Percentiles rank a stretch among this genome's conserved stretches.
Conservation (phyloP, 2,329 filamentous ascomycete genomes). For the Botrytis porri region DNA sequence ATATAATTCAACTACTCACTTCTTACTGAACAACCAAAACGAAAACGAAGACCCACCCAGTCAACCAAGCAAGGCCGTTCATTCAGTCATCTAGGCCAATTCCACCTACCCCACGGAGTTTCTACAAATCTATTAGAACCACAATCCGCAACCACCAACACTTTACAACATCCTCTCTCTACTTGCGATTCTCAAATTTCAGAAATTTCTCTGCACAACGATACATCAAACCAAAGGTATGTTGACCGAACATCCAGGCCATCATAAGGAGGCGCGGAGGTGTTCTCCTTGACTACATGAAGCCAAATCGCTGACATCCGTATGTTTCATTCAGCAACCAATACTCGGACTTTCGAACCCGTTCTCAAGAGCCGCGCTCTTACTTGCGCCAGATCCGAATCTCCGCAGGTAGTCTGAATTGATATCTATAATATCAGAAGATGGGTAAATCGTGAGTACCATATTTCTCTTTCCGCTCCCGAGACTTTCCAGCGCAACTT, state of each 20-base stretch:
- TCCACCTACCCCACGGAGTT: slow-evolving; percentile 15
- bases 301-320: slow-evolving; percentile 8
- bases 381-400: not conserved
- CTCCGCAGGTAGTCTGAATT: not conserved
- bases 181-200: not conserved
- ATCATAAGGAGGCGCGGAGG: not conserved
- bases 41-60: not conserved
- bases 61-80: slow-evolving; percentile 4
- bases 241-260: not conserved
- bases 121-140: slow-evolving; percentile 8
- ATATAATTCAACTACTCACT: not conserved
- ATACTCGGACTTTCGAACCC: not conserved
- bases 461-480: slow-evolving; percentile 1
- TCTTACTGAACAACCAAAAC: not conserved
- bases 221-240: not conserved
- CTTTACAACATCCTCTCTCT: not conserved
- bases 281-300: not conserved
- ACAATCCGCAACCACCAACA: not conserved
- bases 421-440: slow-evolving; percentile 18
- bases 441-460: slow-evolving; percentile 25
- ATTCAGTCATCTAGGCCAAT: slow-evolving; percentile 2
- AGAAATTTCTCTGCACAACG: not conserved
- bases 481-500: slow-evolving; percentile 7
- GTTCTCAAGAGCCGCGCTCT: slow-evolving; percentile 17
- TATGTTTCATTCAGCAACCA: not conserved